A percentile compares a stretch with the other conserved stretches of the same genome.
Conservation (phyloP, 768 basidiomycete genomes). For the Lepiota subincarnata region DNA sequence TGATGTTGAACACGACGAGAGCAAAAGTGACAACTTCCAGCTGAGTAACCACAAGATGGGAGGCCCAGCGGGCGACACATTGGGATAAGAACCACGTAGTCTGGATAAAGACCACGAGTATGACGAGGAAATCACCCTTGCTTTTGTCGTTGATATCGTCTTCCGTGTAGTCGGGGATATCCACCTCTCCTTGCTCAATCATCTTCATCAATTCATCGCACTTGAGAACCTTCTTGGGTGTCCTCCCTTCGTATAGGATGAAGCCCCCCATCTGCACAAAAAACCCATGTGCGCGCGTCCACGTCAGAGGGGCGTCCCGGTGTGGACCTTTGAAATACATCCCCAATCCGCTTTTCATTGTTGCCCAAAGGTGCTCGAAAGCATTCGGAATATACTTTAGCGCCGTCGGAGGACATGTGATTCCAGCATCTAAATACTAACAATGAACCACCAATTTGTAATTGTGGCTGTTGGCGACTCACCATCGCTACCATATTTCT, state of each 20-base stretch:
- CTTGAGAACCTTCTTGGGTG: neutral
- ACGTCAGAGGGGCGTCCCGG: neutral
- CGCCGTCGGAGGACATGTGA: no score
- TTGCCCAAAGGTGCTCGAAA: neutral
- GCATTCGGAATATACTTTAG: no score
- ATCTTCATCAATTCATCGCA: slow-evolving; percentile 1
- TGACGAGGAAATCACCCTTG: slow-evolving; percentile 3
- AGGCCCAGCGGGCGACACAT: slow-evolving; percentile 5
- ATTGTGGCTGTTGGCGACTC: no score
- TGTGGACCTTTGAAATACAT: neutral
- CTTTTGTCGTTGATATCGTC: slow-evolving; percentile 3
- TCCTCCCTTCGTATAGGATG: neutral
- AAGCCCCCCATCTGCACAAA: slow-evolving; percentile 5
- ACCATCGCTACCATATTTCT: neutral
- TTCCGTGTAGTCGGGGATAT: neutral
- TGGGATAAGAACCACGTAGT: slow-evolving; percentile 6
- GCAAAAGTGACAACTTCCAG: no score
- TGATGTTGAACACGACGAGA: no score
- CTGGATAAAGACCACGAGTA: neutral
- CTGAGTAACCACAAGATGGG: no score
- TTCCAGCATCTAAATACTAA: no score
- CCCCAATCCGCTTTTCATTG: neutral
- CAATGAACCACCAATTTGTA: no score
- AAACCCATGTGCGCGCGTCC: slow-evolving; percentile 5
- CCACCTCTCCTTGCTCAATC: neutral